A percentile compares a stretch with the other conserved stretches of the same genome.
phyloP scores from a whole-genome alignment of 106 monocot genomes.

The Hemerocallis citrina region DNA sequence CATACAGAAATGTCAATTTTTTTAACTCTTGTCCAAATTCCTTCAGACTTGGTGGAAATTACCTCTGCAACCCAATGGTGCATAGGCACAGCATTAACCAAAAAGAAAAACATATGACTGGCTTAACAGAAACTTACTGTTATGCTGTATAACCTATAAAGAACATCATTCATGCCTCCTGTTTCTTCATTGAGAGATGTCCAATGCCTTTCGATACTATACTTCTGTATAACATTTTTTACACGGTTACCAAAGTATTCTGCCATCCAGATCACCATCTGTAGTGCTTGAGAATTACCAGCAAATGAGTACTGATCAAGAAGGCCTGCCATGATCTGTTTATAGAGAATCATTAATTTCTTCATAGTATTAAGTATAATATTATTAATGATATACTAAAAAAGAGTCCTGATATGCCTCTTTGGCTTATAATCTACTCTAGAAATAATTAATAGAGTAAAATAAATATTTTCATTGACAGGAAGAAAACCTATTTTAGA shows the following conservation, averaged over 20 bases:
- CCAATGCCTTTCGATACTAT: slow-evolving; percentile 96
- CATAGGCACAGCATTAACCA: background rate
- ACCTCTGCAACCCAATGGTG: background rate
- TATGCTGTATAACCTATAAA: slow-evolving; percentile 74
- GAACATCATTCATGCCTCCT: slow-evolving; percentile 99
- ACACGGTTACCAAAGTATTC: slow-evolving; percentile 89
- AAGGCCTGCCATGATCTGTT: slow-evolving; percentile 90
- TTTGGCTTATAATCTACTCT: background rate
- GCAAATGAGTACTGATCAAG: slow-evolving; percentile 73
- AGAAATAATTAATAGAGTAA: too few relatives aligned
- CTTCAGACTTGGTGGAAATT: background rate
- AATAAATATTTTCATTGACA: too few relatives aligned
- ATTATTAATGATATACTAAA: background rate
- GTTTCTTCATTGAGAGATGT: slow-evolving; percentile 88
- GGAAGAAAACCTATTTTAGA: too few relatives aligned
- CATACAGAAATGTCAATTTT: too few relatives aligned
- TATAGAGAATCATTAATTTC: slow-evolving; percentile 8
- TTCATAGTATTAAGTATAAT: background rate
- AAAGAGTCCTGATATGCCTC: background rate
- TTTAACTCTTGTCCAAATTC: too few relatives aligned
- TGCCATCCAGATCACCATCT: slow-evolving; percentile 89
- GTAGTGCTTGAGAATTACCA: slow-evolving; percentile 48
- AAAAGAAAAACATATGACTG: background rate
- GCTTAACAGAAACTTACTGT: slow-evolving; percentile 37
- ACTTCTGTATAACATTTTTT: slow-evolving; percentile 75